Evolutionary conservation across 352 stramenopile genomes (phyloP).

Genomic region (Phytopythium mirpurense): DNA sequence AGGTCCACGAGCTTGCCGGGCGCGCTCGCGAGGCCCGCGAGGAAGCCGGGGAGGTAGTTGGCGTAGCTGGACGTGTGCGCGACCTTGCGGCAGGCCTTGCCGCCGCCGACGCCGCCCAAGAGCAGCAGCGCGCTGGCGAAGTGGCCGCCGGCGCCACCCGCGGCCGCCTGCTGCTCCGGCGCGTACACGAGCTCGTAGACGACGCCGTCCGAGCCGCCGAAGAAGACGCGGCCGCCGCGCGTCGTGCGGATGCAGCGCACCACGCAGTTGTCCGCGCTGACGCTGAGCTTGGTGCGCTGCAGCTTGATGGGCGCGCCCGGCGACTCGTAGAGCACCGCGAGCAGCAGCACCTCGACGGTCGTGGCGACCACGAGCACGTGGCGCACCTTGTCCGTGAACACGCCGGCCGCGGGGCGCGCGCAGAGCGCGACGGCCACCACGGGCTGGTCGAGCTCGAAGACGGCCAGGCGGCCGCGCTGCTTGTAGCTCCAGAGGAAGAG

Average conservation of each 20-base stretch:
- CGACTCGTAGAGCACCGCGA: constrained; percentile 83
- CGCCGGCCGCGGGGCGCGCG: constrained; percentile 74
- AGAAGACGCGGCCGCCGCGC: constrained; percentile 90
- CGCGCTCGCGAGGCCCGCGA: constrained; percentile 69
- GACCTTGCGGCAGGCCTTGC: constrained; percentile 89
- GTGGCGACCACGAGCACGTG: constrained; percentile 94
- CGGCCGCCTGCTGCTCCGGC: constrained; percentile 26
- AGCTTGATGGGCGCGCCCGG: constrained; percentile 35
- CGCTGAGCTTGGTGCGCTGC: constrained; percentile 83
- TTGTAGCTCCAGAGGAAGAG: constrained; percentile 96
- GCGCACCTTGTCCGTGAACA: constrained; percentile 93
- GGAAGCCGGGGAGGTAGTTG: constrained; percentile 76
- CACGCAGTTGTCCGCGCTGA: constrained; percentile 93
- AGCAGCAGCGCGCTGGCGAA: constrained; percentile 20
- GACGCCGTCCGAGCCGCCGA: constrained; percentile 94
- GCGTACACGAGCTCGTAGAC: constrained; percentile 93
- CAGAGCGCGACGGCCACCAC: constrained; percentile 91
- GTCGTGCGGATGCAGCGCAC: constrained; percentile 89
- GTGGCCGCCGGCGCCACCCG: constrained; percentile 14
- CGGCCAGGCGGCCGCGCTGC: constrained; percentile 68
- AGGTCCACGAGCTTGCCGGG: constrained; percentile 86
- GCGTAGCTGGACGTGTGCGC: constrained; percentile 86
- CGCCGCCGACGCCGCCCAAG: constrained; percentile 30
- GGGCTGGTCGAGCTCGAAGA: constrained; percentile 89
- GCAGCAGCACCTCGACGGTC: constrained; percentile 91